phyloP scores from a whole-genome alignment of 2,329 filamentous ascomycete genomes.

The Achaetomium macrosporum region DNA sequence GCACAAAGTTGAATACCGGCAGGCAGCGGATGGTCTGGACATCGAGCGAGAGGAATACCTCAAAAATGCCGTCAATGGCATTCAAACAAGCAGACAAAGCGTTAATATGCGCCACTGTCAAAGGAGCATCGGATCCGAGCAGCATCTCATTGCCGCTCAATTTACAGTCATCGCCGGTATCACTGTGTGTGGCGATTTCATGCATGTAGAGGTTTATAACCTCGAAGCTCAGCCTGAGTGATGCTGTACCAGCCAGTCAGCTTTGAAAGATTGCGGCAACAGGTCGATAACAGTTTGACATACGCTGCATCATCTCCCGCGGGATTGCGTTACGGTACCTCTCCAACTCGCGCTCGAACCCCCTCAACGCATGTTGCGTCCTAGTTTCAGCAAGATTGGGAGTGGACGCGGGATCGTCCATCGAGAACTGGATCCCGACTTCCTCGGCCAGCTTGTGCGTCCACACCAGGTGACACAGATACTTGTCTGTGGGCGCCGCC shows the following conservation, averaged over 20 bases:
- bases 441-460: constrained; percentile 62
- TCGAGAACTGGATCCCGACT: constrained; percentile 58
- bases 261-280: neutral
- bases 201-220: constrained; percentile 68
- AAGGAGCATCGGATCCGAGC: constrained; percentile 33
- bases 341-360: constrained; percentile 59
- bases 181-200: constrained; percentile 65
- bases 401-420: constrained; percentile 55
- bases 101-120: constrained; percentile 57
- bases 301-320: constrained; percentile 49
- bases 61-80: constrained; percentile 61
- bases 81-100: constrained; percentile 61
- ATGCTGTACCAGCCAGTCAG: constrained; percentile 39
- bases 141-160: constrained; percentile 42
- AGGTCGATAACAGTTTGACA: constrained; percentile 28
- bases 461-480: constrained; percentile 54
- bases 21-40: constrained; percentile 54
- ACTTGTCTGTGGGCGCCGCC: constrained; percentile 50
- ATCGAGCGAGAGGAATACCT: constrained; percentile 58
- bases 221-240: constrained; percentile 57
- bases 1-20: constrained; percentile 65
- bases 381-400: constrained; percentile 55
- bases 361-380: constrained; percentile 58
- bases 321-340: constrained; percentile 53
- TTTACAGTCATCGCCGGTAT: constrained; percentile 50